These are phyloP conservation scores for Orbilia ellipsospora DNA, from an alignment of 2,329 filamentous ascomycete species.

Conservation along the genomic window DNA sequence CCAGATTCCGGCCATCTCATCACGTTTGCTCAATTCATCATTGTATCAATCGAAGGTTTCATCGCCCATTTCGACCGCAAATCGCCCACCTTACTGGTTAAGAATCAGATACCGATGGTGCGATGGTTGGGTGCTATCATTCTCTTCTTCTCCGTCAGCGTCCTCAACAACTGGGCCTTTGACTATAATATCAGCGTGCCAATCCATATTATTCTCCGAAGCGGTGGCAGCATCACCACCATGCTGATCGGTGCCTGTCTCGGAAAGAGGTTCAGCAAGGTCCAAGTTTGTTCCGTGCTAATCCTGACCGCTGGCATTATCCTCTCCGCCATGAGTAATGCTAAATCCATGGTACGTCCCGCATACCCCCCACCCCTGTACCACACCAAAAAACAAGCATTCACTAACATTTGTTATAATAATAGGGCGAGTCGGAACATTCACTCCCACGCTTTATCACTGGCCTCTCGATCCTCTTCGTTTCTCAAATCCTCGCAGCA, in stretches of 20 bases:
- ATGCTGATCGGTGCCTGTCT: constrained; percentile 89
- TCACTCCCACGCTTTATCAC: constrained; percentile 69
- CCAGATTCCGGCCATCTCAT: constrained; percentile 85
- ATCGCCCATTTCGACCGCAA: constrained; percentile 77
- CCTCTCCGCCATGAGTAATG: constrained; percentile 88
- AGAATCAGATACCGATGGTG: constrained; percentile 81
- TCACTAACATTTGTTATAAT: not conserved
- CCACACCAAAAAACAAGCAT: not conserved
- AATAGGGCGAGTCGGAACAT: constrained; percentile 59
- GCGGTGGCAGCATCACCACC: constrained; percentile 93
- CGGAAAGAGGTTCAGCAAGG: constrained; percentile 79
- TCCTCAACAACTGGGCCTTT: constrained; percentile 97
- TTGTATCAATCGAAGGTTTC: constrained; percentile 82
- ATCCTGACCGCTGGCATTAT: constrained; percentile 88
- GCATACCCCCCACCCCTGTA: constrained; percentile 56
- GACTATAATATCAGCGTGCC: constrained; percentile 96
- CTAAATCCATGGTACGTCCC: constrained; percentile 76
- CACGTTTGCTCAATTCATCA: constrained; percentile 88
- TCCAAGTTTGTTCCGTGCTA: constrained; percentile 83
- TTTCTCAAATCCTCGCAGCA: constrained; percentile 89
- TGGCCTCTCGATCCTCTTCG: constrained; percentile 82
- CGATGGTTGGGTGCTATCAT: constrained; percentile 90
- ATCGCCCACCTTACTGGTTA: constrained; percentile 75
- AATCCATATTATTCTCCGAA: constrained; percentile 94
- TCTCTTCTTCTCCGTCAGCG: constrained; percentile 92